phyloP scores from a whole-genome alignment of 495 filamentous ascomycete genomes.

The Hypomontagnella monticulosa region DNA sequence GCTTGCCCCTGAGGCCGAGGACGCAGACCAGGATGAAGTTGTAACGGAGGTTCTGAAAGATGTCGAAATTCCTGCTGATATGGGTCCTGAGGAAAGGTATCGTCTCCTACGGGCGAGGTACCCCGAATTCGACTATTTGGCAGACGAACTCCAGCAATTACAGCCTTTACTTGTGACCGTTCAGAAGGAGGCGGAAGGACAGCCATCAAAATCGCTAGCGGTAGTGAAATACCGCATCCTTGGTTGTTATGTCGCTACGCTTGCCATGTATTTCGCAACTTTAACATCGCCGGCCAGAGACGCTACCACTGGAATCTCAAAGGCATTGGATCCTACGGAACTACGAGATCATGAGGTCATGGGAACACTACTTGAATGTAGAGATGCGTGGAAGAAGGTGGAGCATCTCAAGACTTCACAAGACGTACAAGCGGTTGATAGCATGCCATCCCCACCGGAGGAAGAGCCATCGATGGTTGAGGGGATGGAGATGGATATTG shows the following conservation, averaged over 20 bases:
- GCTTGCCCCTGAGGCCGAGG: conserved; percentile 61
- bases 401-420: conserved; percentile 63
- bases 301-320: conserved; percentile 55
- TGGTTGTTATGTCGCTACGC: conserved; percentile 81
- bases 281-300: conserved; percentile 76
- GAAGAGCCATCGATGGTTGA: conserved; percentile 47
- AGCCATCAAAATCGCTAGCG: conserved; percentile 62
- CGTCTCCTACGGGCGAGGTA: conserved; percentile 81
- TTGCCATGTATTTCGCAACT: conserved; percentile 94
- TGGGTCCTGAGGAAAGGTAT: conserved; percentile 77
- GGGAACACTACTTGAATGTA: conserved; percentile 80
- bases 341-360: conserved; percentile 90
- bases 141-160: conserved; percentile 79
- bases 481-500: conserved; percentile 33
- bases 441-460: conserved; percentile 50
- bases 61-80: conserved; percentile 79
- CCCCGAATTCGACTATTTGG: conserved; percentile 88
- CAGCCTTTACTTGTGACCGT: conserved; percentile 70
- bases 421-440: conserved; percentile 16
- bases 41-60: conserved; percentile 87
- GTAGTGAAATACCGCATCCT: conserved; percentile 78
- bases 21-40: conserved; percentile 59
- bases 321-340: conserved; percentile 70
- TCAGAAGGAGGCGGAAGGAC: conserved; percentile 61
- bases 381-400: conserved; percentile 80